A percentile compares a stretch with the other conserved stretches of the same genome.
Conservation (phyloP, 345 rosid genomes). For the Citrus hindsii region DNA sequence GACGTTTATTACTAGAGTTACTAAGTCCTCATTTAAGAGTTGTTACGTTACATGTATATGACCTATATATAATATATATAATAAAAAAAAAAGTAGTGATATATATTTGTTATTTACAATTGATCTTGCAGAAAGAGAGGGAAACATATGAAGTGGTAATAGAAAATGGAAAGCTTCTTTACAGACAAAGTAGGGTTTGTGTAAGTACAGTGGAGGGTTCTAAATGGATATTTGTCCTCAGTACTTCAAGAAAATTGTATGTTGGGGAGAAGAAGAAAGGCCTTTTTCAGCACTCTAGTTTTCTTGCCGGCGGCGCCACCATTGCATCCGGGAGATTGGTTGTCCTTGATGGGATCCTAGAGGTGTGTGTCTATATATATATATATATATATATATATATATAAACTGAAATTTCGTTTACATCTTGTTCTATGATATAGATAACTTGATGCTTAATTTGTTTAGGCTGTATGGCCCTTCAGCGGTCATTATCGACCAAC, state of each 20-base stretch:
- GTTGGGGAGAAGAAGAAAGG: slow-evolving; percentile 63
- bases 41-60: neutral
- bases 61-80: neutral
- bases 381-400: too few species aligned
- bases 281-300: slow-evolving; percentile 76
- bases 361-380: slow-evolving; percentile 18
- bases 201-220: slow-evolving; percentile 52
- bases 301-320: slow-evolving; percentile 76
- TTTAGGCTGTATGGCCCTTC: slow-evolving; percentile 47
- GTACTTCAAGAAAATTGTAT: slow-evolving; percentile 52
- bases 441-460: neutral
- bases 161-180: slow-evolving; percentile 49
- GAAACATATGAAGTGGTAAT: slow-evolving; percentile 55
- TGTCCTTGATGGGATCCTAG: slow-evolving; percentile 42
- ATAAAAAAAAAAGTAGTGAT: neutral
- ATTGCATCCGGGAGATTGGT: slow-evolving; percentile 69
- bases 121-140: slow-evolving; percentile 52
- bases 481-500: slow-evolving; percentile 60
- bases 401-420: neutral
- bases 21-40: neutral
- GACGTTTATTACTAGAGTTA: too few species aligned
- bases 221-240: slow-evolving; percentile 73
- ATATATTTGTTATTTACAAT: neutral
- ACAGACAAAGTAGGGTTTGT: slow-evolving; percentile 27
- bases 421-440: neutral